A percentile compares a stretch with the other conserved stretches of the same genome.
phyloP scores from a whole-genome alignment of 495 filamentous ascomycete species.

The Aspergillus leporis region DNA sequence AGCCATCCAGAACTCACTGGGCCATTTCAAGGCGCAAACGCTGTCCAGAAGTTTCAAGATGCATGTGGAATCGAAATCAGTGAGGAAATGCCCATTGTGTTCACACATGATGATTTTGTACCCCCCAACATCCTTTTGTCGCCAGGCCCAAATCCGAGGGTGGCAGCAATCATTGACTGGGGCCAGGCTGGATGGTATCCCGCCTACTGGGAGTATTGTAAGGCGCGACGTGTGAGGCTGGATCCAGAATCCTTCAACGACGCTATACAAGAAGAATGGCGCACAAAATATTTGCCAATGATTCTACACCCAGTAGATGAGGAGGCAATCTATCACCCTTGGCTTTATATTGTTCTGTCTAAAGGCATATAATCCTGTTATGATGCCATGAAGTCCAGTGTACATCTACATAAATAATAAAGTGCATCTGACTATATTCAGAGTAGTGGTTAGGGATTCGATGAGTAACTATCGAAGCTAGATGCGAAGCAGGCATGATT shows the following conservation, averaged over 20 bases:
- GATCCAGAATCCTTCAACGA: constrained; percentile 23
- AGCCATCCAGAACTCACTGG: constrained; percentile 18
- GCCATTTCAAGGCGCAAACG: constrained; percentile 25
- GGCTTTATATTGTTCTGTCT: constrained; percentile 23
- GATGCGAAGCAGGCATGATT: too few relatives aligned
- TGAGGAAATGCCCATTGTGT: constrained; percentile 19
- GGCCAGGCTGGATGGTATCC: constrained; percentile 46
- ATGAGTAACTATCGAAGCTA: too few relatives aligned
- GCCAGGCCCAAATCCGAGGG: constrained; percentile 23
- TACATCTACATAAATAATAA: not conserved
- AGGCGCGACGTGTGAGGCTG: constrained; percentile 29
- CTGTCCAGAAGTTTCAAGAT: constrained; percentile 27
- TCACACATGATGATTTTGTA: constrained; percentile 43
- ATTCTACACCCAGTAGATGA: constrained; percentile 30
- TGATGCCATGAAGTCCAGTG: not conserved
- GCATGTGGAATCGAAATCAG: constrained; percentile 25
- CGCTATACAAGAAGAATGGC: constrained; percentile 24
- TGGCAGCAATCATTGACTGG: constrained; percentile 44
- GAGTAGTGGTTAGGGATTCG: too few relatives aligned
- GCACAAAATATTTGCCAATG: constrained; percentile 22
- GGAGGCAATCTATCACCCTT: constrained; percentile 16
- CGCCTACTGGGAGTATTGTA: constrained; percentile 49
- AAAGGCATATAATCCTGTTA: constrained; percentile 15
- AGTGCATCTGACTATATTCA: too few relatives aligned
- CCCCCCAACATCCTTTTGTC: constrained; percentile 40